Evolutionary conservation across 768 basidiomycete species (phyloP).

Genomic region (Serendipita sp.): DNA sequence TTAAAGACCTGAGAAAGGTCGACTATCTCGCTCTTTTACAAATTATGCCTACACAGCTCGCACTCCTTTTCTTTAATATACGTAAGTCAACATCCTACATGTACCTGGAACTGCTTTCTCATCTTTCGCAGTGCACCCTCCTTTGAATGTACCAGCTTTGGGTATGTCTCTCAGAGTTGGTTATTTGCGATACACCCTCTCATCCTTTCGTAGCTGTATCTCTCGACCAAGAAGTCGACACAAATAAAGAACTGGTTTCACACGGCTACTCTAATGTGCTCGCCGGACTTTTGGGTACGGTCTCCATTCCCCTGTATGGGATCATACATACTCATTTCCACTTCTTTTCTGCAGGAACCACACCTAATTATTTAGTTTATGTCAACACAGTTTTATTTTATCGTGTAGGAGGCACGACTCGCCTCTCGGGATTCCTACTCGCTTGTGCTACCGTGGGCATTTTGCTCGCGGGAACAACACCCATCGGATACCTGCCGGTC

Average conservation of each 20-base stretch:
- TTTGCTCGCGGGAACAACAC: slow-evolving; percentile 68
- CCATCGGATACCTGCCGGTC: slow-evolving; percentile 85
- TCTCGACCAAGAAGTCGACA: slow-evolving; percentile 74
- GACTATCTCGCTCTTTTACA: slow-evolving; percentile 53
- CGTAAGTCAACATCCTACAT: slow-evolving; percentile 8
- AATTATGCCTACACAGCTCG: slow-evolving; percentile 88
- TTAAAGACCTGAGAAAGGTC: slow-evolving; percentile 43
- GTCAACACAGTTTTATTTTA: slow-evolving; percentile 42
- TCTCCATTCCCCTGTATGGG: slow-evolving; percentile 41
- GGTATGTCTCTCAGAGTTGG: slow-evolving; percentile 30
- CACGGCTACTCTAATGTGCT: slow-evolving; percentile 87
- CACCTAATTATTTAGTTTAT: slow-evolving; percentile 73
- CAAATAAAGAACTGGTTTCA: slow-evolving; percentile 80
- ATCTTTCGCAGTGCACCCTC: slow-evolving; percentile 84
- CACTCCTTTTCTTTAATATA: slow-evolving; percentile 32
- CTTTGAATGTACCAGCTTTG: slow-evolving; percentile 78
- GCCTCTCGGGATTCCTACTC: slow-evolving; percentile 74
- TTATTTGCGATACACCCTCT: not conserved
- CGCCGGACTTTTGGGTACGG: slow-evolving; percentile 59
- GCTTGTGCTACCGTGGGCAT: slow-evolving; percentile 56
- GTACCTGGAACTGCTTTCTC: slow-evolving; percentile 18
- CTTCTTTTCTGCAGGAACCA: slow-evolving; percentile 21
- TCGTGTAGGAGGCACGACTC: slow-evolving; percentile 26
- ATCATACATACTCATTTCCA: slow-evolving; percentile 10
- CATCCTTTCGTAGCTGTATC: slow-evolving; percentile 50